Evolutionary conservation across 179 eudicot genomes (phyloP).

Genomic region (Dionaea muscipula): DNA sequence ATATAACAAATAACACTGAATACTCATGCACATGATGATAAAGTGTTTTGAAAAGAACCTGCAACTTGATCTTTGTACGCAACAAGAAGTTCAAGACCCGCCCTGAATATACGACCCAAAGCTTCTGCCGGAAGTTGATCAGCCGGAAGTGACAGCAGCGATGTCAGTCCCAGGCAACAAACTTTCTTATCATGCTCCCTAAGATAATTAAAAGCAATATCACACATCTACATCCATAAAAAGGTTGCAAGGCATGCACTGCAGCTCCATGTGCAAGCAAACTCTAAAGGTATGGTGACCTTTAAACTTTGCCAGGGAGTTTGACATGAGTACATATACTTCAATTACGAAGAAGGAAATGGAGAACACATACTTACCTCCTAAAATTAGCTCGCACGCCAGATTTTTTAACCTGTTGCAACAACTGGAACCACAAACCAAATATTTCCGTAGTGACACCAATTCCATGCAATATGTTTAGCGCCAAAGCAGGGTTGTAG

Average conservation of each 20-base stretch:
- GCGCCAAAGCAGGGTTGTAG: constrained; percentile 72
- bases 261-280: no score
- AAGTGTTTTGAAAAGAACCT: constrained; percentile 27
- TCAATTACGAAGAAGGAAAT: not conserved
- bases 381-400: constrained; percentile 67
- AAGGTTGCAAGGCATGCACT: not conserved
- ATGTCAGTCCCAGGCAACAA: constrained; percentile 90
- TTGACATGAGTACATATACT: not conserved
- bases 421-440: constrained; percentile 91
- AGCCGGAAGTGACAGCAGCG: constrained; percentile 67
- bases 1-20: not conserved
- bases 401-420: constrained; percentile 79
- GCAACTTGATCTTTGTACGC: constrained; percentile 94
- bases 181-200: constrained; percentile 97
- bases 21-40: not conserved
- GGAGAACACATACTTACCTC: constrained; percentile 30
- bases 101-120: constrained; percentile 74
- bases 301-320: not conserved
- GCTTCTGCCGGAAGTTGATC: constrained; percentile 85
- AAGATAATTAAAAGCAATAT: constrained; percentile 13
- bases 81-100: constrained; percentile 79
- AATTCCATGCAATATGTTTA: constrained; percentile 68
- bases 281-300: not conserved
- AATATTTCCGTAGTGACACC: constrained; percentile 77
- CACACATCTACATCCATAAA: not conserved